Percentiles rank a stretch among this genome's conserved stretches.
phyloP scores from a whole-genome alignment of 2,329 filamentous ascomycete species.

The Didymella lethalis region DNA sequence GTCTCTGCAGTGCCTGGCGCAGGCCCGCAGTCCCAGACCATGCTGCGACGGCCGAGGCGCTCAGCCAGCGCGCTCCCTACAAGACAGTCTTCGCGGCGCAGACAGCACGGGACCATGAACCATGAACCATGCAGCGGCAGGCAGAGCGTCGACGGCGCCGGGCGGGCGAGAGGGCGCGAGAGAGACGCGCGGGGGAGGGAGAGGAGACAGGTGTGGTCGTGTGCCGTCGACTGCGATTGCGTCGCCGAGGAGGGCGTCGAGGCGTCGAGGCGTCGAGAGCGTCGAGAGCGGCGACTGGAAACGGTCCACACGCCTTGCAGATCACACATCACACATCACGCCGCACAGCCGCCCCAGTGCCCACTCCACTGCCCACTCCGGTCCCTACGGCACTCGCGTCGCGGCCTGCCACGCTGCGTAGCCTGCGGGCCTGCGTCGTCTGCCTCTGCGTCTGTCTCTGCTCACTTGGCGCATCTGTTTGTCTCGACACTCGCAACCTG shows the following conservation, averaged over 20 bases:
- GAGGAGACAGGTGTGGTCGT: slow-evolving; percentile 29
- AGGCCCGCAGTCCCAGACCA: slow-evolving; percentile 20
- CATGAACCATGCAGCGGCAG: slow-evolving; percentile 42
- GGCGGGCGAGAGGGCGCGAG: neutral
- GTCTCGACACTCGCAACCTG: slow-evolving; percentile 4
- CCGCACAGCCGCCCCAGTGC: slow-evolving; percentile 3
- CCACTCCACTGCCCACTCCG: too few species aligned
- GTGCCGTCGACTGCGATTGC: slow-evolving; percentile 28
- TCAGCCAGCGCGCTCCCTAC: slow-evolving; percentile 36
- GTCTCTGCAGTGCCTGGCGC: neutral
- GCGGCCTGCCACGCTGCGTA: neutral
- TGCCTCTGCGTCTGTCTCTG: neutral
- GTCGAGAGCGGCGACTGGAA: slow-evolving; percentile 2
- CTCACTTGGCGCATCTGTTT: neutral
- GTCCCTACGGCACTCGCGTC: neutral
- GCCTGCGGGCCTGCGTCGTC: neutral
- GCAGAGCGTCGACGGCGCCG: neutral
- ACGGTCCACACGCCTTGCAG: slow-evolving; percentile 2
- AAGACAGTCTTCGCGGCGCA: slow-evolving; percentile 40
- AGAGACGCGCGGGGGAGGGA: neutral
- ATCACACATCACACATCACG: slow-evolving; percentile 2
- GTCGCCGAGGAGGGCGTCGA: neutral
- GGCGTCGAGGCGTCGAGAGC: neutral
- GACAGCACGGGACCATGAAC: slow-evolving; percentile 40
- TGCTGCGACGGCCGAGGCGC: slow-evolving; percentile 32